Evolutionary conservation across 2,329 filamentous ascomycete genomes (phyloP).

Genomic region (Colletotrichum ledebouriae): DNA sequence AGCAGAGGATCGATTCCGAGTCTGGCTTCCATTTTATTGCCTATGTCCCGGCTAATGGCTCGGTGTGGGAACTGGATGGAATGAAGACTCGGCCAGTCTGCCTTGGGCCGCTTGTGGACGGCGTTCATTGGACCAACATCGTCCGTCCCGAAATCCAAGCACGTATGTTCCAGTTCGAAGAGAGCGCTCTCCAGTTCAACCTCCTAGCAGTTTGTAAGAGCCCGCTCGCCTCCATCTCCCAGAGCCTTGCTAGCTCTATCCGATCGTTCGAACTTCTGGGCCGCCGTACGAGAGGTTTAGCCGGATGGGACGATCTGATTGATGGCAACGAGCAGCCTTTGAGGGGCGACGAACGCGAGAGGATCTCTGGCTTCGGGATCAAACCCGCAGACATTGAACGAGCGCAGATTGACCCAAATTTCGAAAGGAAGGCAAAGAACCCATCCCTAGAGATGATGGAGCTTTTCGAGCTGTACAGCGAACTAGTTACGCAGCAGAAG

Average conservation of each 20-base stretch:
- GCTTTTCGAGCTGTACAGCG: constrained; percentile 53
- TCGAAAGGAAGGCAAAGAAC: constrained; percentile 28
- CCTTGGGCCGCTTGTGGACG: constrained; percentile 62
- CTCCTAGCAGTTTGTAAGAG: constrained; percentile 81
- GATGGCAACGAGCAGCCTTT: constrained; percentile 42
- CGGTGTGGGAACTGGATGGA: constrained; percentile 92
- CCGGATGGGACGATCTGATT: constrained; percentile 22
- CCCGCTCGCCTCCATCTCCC: constrained; percentile 66
- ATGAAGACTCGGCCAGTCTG: constrained; percentile 78
- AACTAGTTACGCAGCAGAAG: constrained; percentile 57
- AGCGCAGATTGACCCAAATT: constrained; percentile 37
- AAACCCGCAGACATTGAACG: constrained; percentile 45
- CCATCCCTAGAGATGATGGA: constrained; percentile 40
- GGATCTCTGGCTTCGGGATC: constrained; percentile 51
- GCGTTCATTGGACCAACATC: constrained; percentile 73
- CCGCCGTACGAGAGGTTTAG: constrained; percentile 51
- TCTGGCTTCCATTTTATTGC: constrained; percentile 89
- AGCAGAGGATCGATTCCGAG: constrained; percentile 64
- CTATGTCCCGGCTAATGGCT: constrained; percentile 81
- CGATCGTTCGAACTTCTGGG: constrained; percentile 56
- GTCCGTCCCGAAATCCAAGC: constrained; percentile 74
- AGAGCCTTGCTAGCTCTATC: constrained; percentile 59
- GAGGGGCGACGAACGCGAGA: constrained; percentile 43
- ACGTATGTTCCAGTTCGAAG: constrained; percentile 76
- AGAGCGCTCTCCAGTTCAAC: constrained; percentile 78